Base-by-base conservation (phyloP, 2,329 filamentous ascomycete genomes). In the Dactylellina leptospora region DNA sequence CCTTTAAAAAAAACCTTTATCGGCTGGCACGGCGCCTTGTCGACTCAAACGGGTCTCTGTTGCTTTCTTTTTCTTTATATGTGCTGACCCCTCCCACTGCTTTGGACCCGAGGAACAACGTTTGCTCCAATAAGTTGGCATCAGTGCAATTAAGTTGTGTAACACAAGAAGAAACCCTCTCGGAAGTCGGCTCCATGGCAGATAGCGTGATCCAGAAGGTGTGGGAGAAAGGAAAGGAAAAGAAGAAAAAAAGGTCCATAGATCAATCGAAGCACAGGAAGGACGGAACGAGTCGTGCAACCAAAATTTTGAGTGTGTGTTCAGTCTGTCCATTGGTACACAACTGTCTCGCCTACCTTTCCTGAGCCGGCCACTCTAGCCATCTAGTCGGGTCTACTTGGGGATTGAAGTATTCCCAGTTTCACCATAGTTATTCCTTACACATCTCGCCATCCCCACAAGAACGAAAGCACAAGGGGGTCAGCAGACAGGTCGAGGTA, bases 151-250 rank as follows among this genome's bases (percentile, higher is more conserved):
- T 70, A 70, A 58, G 66, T 63, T 71, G 66, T 71, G 66, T 71
- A 71, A 71, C 66, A 63, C 66, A 60, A 71, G 56, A 60, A 71
- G 56, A 45, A 59, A 56, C 59, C 64, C 56, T 55, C 60, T 71
- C 66, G 66, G 66, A 71, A 71, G 66, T 63, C 66, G 66, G 66
- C 66, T 69, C 62, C 63, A 63, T 58, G 61, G 61, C 51, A 56
- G 55, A 70, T 61, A 70, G 36, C 18, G 36, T 40, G 36, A 16
- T 40, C 36, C 13, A 40, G 36, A 40, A 62, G 40, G 50, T 47
- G 64, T 61, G 56, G 28, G 54, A 54, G 62, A 48, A 40, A 40
- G 38, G 59, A 69, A 69, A 61, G 40, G 20, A 27, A 62, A 70
- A 56, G 25, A 36, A 45, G n/a, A n/a, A 51, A 20, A 33, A 61